These are phyloP conservation scores for Lactarius sp. DNA, from an alignment of 768 basidiomycete species.

Conservation along the genomic window DNA sequence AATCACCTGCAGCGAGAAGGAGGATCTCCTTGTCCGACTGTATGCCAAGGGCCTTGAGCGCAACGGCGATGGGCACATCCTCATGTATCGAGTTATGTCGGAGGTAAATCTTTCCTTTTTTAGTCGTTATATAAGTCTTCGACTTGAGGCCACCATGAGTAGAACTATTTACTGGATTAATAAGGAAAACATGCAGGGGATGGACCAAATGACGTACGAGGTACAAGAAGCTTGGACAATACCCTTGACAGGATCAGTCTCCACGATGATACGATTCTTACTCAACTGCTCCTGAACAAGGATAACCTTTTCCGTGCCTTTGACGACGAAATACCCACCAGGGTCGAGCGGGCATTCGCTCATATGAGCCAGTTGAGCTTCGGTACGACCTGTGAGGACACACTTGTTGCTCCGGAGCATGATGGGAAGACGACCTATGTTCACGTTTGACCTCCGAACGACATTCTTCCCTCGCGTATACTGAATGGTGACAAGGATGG, in stretches of 20 bases:
- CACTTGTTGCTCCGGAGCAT: conserved; percentile 97
- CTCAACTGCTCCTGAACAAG: conserved; percentile 97
- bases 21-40: conserved; percentile 98
- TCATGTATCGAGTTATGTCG: conserved; percentile 97
- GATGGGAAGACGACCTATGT: conserved; percentile 89
- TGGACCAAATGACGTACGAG: conserved; percentile 54
- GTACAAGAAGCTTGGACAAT: conserved; percentile 93
- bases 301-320: conserved; percentile 99
- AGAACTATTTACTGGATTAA: conserved; percentile 42
- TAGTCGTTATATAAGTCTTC: conserved; percentile 95
- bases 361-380: conserved; percentile 87
- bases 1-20: conserved; percentile 86
- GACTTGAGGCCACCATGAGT: conserved; percentile 86
- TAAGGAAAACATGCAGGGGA: conserved; percentile 17
- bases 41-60: conserved; percentile 92
- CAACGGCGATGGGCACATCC: conserved; percentile 93
- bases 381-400: conserved; percentile 70
- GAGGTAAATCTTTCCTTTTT: conserved; percentile 91
- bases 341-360: conserved; percentile 97
- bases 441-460: conserved; percentile 75
- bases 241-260: conserved; percentile 86
- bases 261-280: conserved; percentile 99
- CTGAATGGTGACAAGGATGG: conserved; percentile 89
- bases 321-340: conserved; percentile 99
- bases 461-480: conserved; percentile 91